Conservation (phyloP, 176 grass and related monocot genomes). For the Triticum urartu region DNA sequence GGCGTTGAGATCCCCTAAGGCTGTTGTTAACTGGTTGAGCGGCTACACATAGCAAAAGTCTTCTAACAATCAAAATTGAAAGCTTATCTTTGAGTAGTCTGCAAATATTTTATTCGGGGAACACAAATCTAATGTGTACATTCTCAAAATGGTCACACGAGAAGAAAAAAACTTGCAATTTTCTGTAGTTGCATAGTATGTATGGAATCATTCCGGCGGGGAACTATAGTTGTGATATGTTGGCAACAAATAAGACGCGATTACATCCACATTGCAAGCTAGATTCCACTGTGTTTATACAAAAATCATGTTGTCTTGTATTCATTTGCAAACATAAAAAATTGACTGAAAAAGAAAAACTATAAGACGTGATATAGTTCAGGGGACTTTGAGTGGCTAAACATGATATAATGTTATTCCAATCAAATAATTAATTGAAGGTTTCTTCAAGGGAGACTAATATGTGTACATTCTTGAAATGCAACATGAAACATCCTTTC, state of each 20-base stretch:
- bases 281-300: neutral
- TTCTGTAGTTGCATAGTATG: neutral
- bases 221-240: neutral
- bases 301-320: neutral
- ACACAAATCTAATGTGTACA: neutral
- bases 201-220: neutral
- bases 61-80: neutral
- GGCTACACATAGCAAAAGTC: neutral
- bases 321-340: neutral
- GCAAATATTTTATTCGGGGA: too few species aligned
- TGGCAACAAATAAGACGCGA: neutral
- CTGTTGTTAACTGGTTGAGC: neutral
- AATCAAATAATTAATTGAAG: neutral
- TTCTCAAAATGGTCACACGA: neutral
- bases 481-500: neutral
- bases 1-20: too few species aligned
- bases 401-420: neutral
- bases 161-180: neutral
- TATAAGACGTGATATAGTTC: neutral
- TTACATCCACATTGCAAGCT: neutral
- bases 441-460: neutral
- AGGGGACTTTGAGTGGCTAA: neutral
- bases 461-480: neutral
- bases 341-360: neutral
- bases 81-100: neutral